A percentile compares a stretch with the other conserved stretches of the same genome.
These are phyloP conservation scores for Zalerion maritima DNA, from an alignment of 495 filamentous ascomycete genomes.

Conservation along the genomic window DNA sequence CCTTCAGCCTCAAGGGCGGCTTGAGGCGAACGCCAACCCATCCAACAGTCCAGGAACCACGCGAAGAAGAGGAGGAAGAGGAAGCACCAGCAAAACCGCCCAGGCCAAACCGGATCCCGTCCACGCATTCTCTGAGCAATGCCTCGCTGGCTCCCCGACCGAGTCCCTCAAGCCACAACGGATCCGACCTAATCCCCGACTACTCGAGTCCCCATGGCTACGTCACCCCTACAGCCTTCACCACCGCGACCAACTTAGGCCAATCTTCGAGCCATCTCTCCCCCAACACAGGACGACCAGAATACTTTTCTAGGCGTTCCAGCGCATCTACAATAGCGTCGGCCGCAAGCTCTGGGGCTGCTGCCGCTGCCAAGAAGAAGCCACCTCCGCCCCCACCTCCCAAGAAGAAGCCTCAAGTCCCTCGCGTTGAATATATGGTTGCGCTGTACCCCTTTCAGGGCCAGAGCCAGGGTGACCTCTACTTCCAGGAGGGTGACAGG, in stretches of 20 bases:
- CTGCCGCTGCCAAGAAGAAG: constrained; percentile 24
- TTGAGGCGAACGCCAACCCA: constrained; percentile 15
- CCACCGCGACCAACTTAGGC: too few relatives aligned
- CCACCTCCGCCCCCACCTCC: constrained; percentile 56
- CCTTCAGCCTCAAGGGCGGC: constrained; percentile 7
- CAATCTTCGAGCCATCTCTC: too few relatives aligned
- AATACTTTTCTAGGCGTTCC: constrained; percentile 37
- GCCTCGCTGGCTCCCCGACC: constrained; percentile 9
- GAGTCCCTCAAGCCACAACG: too few relatives aligned
- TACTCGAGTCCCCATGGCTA: constrained; percentile 9
- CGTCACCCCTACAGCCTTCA: too few relatives aligned
- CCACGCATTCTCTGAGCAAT: constrained; percentile 15
- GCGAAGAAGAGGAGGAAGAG: too few relatives aligned
- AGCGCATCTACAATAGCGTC: constrained; percentile 20
- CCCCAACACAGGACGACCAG: constrained; percentile 24
- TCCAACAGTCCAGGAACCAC: too few relatives aligned
- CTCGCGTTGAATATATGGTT: constrained; percentile 50
- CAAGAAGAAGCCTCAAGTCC: constrained; percentile 32
- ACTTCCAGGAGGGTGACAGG: constrained; percentile 69
- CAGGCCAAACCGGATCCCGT: too few relatives aligned
- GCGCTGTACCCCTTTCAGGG: constrained; percentile 73
- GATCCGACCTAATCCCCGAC: constrained; percentile 13
- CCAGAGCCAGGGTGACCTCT: constrained; percentile 57
- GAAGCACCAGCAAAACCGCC: too few relatives aligned
- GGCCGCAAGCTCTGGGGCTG: constrained; percentile 13